phyloP scores from a whole-genome alignment of 2,329 filamentous ascomycete species.

The Myrmaecium sp. region DNA sequence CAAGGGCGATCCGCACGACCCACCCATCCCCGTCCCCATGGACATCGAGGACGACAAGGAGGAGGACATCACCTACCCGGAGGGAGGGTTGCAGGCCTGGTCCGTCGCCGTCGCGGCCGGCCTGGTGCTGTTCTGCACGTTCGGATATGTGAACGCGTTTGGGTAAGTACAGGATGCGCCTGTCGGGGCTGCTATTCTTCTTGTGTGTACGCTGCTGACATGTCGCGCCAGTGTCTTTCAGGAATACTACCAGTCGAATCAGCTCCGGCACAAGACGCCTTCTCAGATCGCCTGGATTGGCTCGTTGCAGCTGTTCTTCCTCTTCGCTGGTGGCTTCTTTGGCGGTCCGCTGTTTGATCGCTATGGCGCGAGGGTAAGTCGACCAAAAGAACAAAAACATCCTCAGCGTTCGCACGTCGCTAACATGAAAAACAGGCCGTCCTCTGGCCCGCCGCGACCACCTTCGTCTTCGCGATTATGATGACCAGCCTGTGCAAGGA shows the following conservation, averaged over 20 bases:
- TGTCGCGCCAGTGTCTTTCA: slow-evolving; percentile 28
- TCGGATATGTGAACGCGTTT: slow-evolving; percentile 1
- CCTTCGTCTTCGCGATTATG: slow-evolving; percentile 32
- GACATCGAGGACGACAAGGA: no score
- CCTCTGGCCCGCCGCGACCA: neutral
- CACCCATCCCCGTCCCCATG: no score
- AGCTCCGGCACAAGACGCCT: slow-evolving; percentile 21
- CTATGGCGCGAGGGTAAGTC: neutral
- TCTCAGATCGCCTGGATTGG: slow-evolving; percentile 33
- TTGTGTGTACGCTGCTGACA: neutral
- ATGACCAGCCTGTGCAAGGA: slow-evolving; percentile 36
- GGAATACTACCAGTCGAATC: slow-evolving; percentile 27
- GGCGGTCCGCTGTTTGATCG: slow-evolving; percentile 2
- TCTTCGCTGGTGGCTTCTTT: slow-evolving; percentile 8
- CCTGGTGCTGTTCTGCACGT: slow-evolving; percentile 1
- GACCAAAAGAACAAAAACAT: neutral
- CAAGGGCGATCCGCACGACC: no score
- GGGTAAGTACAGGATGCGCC: slow-evolving; percentile 1
- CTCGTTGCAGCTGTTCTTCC: slow-evolving; percentile 28
- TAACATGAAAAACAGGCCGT: slow-evolving; percentile 1
- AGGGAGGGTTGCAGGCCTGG: slow-evolving; percentile 1
- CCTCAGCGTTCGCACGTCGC: neutral
- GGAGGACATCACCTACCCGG: no score
- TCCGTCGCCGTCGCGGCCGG: slow-evolving; percentile 1
- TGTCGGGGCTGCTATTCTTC: no score